A percentile compares a stretch with the other conserved stretches of the same genome.
These are phyloP conservation scores for Plasmodium blacklocki DNA, from an alignment of 169 alveolate genomes.

Conservation along the genomic window DNA sequence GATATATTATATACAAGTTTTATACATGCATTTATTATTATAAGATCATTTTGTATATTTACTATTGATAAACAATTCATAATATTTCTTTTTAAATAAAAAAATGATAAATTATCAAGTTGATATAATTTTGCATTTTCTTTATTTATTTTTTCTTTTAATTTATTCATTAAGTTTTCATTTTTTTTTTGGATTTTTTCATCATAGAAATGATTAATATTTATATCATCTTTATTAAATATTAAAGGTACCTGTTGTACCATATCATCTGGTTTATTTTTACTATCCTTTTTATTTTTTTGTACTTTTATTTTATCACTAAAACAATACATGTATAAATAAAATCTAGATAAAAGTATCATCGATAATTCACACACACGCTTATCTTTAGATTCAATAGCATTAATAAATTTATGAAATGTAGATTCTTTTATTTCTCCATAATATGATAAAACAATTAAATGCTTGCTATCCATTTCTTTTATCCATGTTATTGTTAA, in stretches of 20 bases:
- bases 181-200: not conserved
- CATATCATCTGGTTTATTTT: not conserved
- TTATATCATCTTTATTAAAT: not conserved
- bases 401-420: slow-evolving; percentile 4
- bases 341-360: slow-evolving; percentile 14
- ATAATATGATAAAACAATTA: too few relatives aligned
- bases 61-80: not conserved
- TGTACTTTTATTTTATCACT: not conserved
- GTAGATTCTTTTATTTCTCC: not conserved
- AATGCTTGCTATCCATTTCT: not conserved
- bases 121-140: slow-evolving; percentile 9
- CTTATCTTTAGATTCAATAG: not conserved
- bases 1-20: slow-evolving; percentile 25
- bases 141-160: slow-evolving; percentile 10
- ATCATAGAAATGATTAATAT: too few relatives aligned
- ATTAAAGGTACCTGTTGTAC: too few relatives aligned
- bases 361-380: slow-evolving; percentile 13
- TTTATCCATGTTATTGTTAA: slow-evolving; percentile 27
- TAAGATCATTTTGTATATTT: not conserved
- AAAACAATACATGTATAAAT: slow-evolving; percentile 23
- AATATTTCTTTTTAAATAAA: not conserved
- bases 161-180: not conserved
- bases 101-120: slow-evolving; percentile 24
- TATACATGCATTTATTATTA: slow-evolving; percentile 18
- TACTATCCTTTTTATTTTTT: not conserved